Conservation (phyloP, 106 monocot species). For the Acorus gramineus region DNA sequence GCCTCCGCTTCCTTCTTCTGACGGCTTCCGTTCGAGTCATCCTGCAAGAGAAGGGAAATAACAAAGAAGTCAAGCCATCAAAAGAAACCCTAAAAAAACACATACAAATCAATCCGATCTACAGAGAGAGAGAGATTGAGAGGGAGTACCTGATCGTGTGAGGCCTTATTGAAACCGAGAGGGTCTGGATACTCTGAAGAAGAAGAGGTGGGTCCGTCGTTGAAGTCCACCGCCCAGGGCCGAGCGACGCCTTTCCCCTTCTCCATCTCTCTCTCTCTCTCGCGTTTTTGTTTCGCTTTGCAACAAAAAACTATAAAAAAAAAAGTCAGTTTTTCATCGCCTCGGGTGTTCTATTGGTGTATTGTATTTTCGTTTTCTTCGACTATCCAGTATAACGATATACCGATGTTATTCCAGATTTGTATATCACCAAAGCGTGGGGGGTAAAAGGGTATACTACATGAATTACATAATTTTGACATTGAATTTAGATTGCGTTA, state of each 20-base stretch:
- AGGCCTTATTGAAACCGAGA: conserved; percentile 57
- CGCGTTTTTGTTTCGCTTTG: too few species aligned
- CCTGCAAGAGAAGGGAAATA: conserved; percentile 22
- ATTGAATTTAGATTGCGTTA: too few species aligned
- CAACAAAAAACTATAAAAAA: too few species aligned
- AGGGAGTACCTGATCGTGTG: conserved; percentile 42
- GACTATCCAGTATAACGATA: too few species aligned
- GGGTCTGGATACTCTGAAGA: conserved; percentile 57
- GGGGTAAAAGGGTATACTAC: too few species aligned
- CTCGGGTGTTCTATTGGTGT: too few species aligned
- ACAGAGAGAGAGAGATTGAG: neutral
- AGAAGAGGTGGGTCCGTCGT: conserved; percentile 33
- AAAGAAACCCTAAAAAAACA: neutral
- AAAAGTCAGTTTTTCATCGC: too few species aligned
- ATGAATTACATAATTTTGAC: too few species aligned
- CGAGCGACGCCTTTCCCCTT: conserved; percentile 86
- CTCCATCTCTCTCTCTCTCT: conserved; percentile 31
- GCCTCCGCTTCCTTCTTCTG: conserved; percentile 94
- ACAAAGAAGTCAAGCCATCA: neutral
- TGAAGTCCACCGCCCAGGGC: conserved; percentile 82
- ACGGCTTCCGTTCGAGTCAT: conserved; percentile 42
- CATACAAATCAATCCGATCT: neutral
- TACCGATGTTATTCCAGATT: too few species aligned
- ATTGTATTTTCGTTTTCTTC: too few species aligned
- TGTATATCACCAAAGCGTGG: too few species aligned